A percentile compares a stretch with the other conserved stretches of the same genome.
Conservation (phyloP, 2,329 filamentous ascomycete species). For the Helotiales sp. region DNA sequence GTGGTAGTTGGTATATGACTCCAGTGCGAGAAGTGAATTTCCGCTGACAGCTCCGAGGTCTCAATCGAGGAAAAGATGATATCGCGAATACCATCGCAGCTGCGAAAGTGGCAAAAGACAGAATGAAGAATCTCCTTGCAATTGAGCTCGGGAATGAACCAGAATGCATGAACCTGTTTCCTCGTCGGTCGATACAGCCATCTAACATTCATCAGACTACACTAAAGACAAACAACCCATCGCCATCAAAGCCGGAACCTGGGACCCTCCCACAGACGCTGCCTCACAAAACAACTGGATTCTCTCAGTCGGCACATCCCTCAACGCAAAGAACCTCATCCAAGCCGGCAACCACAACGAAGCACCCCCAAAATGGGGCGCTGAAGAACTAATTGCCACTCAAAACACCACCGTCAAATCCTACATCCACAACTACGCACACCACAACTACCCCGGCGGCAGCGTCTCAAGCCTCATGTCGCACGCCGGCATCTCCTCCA, state of each 20-base stretch:
- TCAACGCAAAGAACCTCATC: slow-evolving; percentile 32
- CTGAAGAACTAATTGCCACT: slow-evolving; percentile 37
- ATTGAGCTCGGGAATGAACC: slow-evolving; percentile 64
- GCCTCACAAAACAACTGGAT: slow-evolving; percentile 39
- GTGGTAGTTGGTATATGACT: slow-evolving; percentile 51
- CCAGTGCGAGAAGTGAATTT: too few species aligned
- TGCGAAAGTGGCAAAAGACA: slow-evolving; percentile 50
- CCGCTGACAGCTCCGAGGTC: too few species aligned
- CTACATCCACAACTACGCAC: slow-evolving; percentile 39
- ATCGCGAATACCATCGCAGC: slow-evolving; percentile 59
- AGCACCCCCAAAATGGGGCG: slow-evolving; percentile 39
- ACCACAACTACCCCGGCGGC: slow-evolving; percentile 49
- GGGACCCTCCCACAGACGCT: slow-evolving; percentile 36
- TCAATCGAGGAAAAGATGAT: slow-evolving; percentile 59
- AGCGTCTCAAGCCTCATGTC: slow-evolving; percentile 37
- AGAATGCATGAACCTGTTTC: slow-evolving; percentile 50
- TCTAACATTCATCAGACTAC: slow-evolving; percentile 41
- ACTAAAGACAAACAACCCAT: slow-evolving; percentile 42
- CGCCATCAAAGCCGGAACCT: slow-evolving; percentile 29
- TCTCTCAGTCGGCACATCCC: slow-evolving; percentile 32
- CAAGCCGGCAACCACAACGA: slow-evolving; percentile 39
- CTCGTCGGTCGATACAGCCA: neutral
- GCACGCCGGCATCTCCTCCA: slow-evolving; percentile 35
- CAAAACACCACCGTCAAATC: slow-evolving; percentile 31
- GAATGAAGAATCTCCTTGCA: slow-evolving; percentile 56